These are phyloP conservation scores for Crucibulum laeve DNA, from an alignment of 768 basidiomycete species.

Conservation along the genomic window DNA sequence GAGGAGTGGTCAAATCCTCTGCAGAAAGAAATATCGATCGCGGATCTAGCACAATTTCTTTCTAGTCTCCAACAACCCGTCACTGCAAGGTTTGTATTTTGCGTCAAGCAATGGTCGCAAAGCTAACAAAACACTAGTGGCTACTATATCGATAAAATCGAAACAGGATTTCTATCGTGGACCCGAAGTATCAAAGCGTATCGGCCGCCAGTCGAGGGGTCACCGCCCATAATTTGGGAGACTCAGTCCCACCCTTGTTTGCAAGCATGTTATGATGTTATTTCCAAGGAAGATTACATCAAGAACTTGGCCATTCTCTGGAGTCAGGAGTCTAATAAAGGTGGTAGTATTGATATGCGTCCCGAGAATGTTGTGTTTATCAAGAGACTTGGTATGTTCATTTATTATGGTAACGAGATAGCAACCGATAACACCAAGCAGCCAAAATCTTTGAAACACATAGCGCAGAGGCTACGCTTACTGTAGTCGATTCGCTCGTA, in stretches of 20 bases:
- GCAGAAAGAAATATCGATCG: conserved; percentile 37
- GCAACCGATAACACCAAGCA: conserved; percentile 20
- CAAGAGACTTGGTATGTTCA: conserved; percentile 31
- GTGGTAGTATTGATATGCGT: conserved; percentile 51
- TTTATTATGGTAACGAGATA: background rate
- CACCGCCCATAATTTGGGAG: conserved; percentile 49
- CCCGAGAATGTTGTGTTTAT: conserved; percentile 39
- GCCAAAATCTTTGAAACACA: conserved; percentile 63
- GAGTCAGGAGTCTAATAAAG: conserved; percentile 76
- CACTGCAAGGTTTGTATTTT: no score
- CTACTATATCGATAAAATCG: conserved; percentile 67
- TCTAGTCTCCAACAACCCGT: conserved; percentile 38
- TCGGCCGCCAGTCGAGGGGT: conserved; percentile 28
- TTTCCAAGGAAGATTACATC: conserved; percentile 55
- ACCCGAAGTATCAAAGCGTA: conserved; percentile 60
- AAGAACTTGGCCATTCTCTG: conserved; percentile 58
- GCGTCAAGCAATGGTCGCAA: no score
- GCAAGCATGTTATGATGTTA: conserved; percentile 41
- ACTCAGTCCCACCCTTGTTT: conserved; percentile 43
- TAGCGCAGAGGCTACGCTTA: conserved; percentile 47
- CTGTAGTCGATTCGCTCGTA: conserved; percentile 56
- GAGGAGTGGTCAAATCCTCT: conserved; percentile 70
- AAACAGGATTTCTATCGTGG: conserved; percentile 81
- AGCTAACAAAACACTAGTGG: no score
- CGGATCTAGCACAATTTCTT: conserved; percentile 47